phyloP scores from a whole-genome alignment of 2,329 filamentous ascomycete genomes.

The Botrytis fabae region DNA sequence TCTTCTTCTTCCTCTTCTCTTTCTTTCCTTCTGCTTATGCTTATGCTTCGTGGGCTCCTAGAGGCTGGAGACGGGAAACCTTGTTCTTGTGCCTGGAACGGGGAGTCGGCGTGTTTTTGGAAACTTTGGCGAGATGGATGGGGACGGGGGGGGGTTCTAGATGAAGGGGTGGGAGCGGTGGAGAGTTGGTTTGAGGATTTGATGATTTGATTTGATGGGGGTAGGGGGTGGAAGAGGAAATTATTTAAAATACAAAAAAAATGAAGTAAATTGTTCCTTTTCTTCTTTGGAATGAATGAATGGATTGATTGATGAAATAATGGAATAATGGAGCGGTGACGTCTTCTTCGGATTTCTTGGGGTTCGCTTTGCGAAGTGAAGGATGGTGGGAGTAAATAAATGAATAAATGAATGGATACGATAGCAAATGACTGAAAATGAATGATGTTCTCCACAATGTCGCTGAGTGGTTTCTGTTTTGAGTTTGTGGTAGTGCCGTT shows the following conservation, averaged over 20 bases:
- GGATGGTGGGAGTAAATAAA: constrained; percentile 1
- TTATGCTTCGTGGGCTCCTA: background rate
- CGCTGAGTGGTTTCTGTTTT: background rate
- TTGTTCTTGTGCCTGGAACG: background rate
- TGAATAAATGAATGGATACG: background rate
- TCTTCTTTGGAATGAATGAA: background rate
- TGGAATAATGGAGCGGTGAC: background rate
- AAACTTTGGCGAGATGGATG: background rate
- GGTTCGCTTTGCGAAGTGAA: too few species aligned
- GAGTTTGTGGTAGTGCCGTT: constrained; percentile 5
- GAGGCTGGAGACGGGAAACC: background rate
- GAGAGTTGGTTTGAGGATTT: background rate
- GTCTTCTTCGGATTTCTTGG: background rate
- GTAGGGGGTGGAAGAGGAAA: background rate
- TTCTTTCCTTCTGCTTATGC: background rate
- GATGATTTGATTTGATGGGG: background rate
- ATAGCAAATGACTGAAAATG: background rate
- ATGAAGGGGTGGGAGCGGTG: background rate
- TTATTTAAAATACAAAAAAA: background rate
- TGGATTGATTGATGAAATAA: background rate
- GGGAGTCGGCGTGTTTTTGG: too few species aligned
- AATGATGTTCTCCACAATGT: background rate
- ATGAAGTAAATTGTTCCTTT: background rate
- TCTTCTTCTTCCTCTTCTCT: background rate
- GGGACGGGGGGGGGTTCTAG: background rate